Conservation (phyloP, 495 filamentous ascomycete genomes). For the Penicillium tannophilum region DNA sequence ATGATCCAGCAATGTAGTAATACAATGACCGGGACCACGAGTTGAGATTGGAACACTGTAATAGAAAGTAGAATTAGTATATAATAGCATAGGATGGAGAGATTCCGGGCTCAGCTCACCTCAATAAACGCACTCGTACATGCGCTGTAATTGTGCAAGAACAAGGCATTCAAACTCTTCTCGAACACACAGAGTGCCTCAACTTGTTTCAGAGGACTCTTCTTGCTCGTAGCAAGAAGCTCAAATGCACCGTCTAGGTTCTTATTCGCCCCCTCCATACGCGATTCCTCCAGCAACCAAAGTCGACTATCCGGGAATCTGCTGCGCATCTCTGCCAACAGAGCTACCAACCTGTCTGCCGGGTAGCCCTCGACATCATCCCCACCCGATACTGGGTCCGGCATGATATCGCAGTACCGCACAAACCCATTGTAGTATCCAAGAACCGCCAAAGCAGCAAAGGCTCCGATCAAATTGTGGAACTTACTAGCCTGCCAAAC, state of each 20-base stretch:
- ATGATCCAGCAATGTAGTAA: slow-evolving; percentile 81
- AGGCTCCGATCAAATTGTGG: slow-evolving; percentile 86
- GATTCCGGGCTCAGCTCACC: slow-evolving; percentile 28
- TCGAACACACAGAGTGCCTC: slow-evolving; percentile 82
- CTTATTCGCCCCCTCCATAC: slow-evolving; percentile 70
- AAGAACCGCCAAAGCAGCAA: slow-evolving; percentile 78
- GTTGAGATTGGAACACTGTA: slow-evolving; percentile 75
- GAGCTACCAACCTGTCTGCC: slow-evolving; percentile 62
- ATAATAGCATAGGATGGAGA: neutral
- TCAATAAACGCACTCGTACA: slow-evolving; percentile 74
- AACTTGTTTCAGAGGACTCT: slow-evolving; percentile 83
- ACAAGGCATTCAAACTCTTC: slow-evolving; percentile 76
- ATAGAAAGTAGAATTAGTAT: neutral
- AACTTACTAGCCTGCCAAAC: slow-evolving; percentile 92
- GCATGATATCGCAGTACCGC: slow-evolving; percentile 85
- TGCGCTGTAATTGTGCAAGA: slow-evolving; percentile 68
- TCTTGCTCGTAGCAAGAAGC: slow-evolving; percentile 56
- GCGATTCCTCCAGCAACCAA: slow-evolving; percentile 88
- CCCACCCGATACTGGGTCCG: slow-evolving; percentile 52
- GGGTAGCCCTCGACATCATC: slow-evolving; percentile 71
- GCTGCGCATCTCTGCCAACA: slow-evolving; percentile 71
- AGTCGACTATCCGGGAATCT: slow-evolving; percentile 82
- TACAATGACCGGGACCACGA: slow-evolving; percentile 91
- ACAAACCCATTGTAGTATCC: slow-evolving; percentile 86
- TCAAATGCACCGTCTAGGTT: slow-evolving; percentile 69